phyloP scores from a whole-genome alignment of 768 basidiomycete genomes.

The Boletus sensibilis region DNA sequence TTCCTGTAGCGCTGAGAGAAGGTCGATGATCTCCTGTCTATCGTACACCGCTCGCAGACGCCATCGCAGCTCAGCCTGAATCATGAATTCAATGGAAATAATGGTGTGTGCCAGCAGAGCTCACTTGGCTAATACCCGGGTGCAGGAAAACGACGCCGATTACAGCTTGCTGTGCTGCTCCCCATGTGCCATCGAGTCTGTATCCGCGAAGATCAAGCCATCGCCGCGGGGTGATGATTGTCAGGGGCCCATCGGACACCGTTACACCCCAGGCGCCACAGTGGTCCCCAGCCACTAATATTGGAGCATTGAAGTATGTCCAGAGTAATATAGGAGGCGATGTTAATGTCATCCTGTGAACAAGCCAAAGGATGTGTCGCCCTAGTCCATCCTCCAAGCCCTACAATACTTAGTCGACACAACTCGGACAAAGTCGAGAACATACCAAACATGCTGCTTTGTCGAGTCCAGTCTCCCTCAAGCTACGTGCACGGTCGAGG shows the following conservation, averaged over 20 bases:
- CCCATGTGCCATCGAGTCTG: constrained; percentile 64
- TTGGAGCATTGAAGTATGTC: constrained; percentile 58
- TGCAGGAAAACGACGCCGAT: constrained; percentile 63
- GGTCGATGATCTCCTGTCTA: constrained; percentile 67
- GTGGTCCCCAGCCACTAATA: constrained; percentile 56
- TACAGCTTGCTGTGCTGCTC: constrained; percentile 67
- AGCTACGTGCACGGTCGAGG: constrained; percentile 14
- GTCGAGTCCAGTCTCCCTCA: constrained; percentile 26
- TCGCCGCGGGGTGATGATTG: constrained; percentile 60
- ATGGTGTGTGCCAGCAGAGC: constrained; percentile 16
- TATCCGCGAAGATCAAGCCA: constrained; percentile 75
- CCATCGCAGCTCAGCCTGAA: constrained; percentile 69
- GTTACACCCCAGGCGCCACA: constrained; percentile 56
- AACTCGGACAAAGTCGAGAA: not conserved
- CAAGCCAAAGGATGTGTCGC: constrained; percentile 31
- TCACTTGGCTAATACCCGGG: constrained; percentile 73
- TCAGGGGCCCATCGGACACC: constrained; percentile 44
- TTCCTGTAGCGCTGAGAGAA: constrained; percentile 52
- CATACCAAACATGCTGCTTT: constrained; percentile 35
- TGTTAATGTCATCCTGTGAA: constrained; percentile 45
- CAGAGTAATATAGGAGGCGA: constrained; percentile 61
- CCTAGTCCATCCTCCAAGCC: constrained; percentile 12
- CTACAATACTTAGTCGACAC: constrained; percentile 12
- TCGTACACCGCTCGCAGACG: constrained; percentile 71
- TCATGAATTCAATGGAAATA: constrained; percentile 8